These are phyloP conservation scores for Oenanthe sinensis DNA, from an alignment of 129 eudicot genomes.

Conservation along the genomic window DNA sequence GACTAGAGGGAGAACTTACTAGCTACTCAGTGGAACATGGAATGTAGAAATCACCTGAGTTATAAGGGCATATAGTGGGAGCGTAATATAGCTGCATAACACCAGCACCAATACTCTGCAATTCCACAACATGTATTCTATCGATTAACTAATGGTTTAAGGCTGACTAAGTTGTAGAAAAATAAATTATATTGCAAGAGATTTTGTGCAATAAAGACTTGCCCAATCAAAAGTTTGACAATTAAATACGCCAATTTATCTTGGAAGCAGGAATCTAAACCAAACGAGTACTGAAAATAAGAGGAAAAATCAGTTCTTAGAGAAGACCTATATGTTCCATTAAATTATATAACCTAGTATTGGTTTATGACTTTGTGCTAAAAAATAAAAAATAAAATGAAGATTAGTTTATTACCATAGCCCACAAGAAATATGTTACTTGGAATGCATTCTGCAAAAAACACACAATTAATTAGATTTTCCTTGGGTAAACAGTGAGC, in stretches of 20 bases:
- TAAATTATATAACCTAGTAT: not conserved
- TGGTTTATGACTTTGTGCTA: not conserved
- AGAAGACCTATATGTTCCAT: not conserved
- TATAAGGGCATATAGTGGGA: conserved; percentile 85
- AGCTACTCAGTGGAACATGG: not conserved
- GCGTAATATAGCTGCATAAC: conserved; percentile 86
- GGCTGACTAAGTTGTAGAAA: no score
- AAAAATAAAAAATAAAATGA: not conserved
- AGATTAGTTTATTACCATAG: conserved; percentile 47
- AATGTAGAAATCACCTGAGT: conserved; percentile 50
- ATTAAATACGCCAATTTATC: conserved; percentile 36
- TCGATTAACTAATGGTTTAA: conserved; percentile 2
- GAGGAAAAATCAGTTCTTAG: not conserved
- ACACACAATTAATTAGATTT: not conserved
- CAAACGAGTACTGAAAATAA: conserved; percentile 60
- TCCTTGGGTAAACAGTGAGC: not conserved
- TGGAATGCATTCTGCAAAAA: conserved; percentile 83
- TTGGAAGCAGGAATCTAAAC: conserved; percentile 67
- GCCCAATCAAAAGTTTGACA: conserved; percentile 59
- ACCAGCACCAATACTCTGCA: conserved; percentile 48
- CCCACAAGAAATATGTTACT: conserved; percentile 80
- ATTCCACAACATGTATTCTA: not conserved
- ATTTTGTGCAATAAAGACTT: conserved; percentile 12
- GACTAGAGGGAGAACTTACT: not conserved
- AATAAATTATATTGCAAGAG: not conserved